phyloP scores from a whole-genome alignment of 257 asterid species.

The Ophiorrhiza pumila region DNA sequence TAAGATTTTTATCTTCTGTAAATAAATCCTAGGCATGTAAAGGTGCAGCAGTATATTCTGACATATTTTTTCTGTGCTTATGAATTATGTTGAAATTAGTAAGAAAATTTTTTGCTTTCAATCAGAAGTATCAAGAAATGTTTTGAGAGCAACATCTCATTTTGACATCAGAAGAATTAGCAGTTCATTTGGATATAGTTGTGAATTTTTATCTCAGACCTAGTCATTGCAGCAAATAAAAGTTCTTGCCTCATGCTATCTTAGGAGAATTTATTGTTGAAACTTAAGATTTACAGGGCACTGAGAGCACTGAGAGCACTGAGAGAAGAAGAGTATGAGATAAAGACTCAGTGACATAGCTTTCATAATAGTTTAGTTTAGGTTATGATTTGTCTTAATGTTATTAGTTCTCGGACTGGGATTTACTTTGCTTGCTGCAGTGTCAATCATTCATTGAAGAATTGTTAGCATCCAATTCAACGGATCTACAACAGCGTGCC shows the following conservation, averaged over 20 bases:
- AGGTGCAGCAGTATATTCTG: not conserved
- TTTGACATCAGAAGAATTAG: not conserved
- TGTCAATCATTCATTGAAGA: conserved; percentile 89
- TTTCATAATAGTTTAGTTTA: not conserved
- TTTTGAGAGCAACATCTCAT: not conserved
- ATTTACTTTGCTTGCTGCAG: conserved; percentile 44
- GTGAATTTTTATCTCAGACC: not conserved
- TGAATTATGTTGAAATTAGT: not conserved
- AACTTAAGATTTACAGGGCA: not conserved
- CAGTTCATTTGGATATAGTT: not conserved
- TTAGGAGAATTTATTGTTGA: not conserved
- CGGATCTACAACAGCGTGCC: conserved; percentile 98
- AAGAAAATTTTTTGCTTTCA: not conserved
- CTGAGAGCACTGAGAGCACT: not conserved
- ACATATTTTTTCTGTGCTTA: not conserved
- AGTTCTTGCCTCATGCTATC: not conserved
- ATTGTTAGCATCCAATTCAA: conserved; percentile 80
- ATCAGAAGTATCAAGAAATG: not conserved
- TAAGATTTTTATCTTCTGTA: not conserved
- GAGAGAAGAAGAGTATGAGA: not conserved
- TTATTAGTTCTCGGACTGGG: conserved; percentile 18
- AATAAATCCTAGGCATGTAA: not conserved
- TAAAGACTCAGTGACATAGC: not conserved
- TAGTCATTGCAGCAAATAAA: not conserved
- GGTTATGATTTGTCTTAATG: too few species aligned